Evolutionary conservation across 2,329 filamentous ascomycete genomes (phyloP).

Genomic region (Amylocarpus encephaloides): DNA sequence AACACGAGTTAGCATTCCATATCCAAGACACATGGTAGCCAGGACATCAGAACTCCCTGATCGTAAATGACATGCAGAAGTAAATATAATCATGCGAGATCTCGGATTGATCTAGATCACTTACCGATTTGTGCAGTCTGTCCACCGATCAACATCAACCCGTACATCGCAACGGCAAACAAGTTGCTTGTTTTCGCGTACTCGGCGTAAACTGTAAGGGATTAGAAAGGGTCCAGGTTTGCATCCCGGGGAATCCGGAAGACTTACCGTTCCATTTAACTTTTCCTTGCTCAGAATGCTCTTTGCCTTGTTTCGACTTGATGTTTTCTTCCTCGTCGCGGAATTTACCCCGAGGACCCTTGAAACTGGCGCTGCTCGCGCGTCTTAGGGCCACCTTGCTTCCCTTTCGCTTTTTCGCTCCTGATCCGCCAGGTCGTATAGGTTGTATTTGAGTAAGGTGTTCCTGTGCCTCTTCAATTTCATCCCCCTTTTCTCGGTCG

Average conservation of each 20-base stretch:
- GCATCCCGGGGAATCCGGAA: slow-evolving; percentile 2
- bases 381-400: slow-evolving; percentile 79
- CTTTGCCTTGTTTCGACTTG: slow-evolving; percentile 80
- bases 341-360: slow-evolving; percentile 75
- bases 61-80: not conserved
- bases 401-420: slow-evolving; percentile 52
- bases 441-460: slow-evolving; percentile 68
- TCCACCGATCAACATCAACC: slow-evolving; percentile 68
- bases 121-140: slow-evolving; percentile 76
- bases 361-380: slow-evolving; percentile 87
- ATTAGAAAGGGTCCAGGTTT: slow-evolving; percentile 16
- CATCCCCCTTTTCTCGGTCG: slow-evolving; percentile 47
- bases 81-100: not conserved
- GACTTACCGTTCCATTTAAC: slow-evolving; percentile 74
- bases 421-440: slow-evolving; percentile 52
- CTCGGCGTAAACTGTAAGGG: slow-evolving; percentile 65
- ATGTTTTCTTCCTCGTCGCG: slow-evolving; percentile 68
- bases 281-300: slow-evolving; percentile 88
- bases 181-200: slow-evolving; percentile 95
- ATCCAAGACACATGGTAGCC: not conserved
- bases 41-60: not conserved
- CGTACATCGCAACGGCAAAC: slow-evolving; percentile 72
- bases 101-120: slow-evolving; percentile 19
- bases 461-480: slow-evolving; percentile 74
- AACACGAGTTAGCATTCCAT: slow-evolving; percentile 15